Evolutionary conservation across 352 stramenopile species (phyloP).

Genomic region (Globisporangium viniferum): DNA sequence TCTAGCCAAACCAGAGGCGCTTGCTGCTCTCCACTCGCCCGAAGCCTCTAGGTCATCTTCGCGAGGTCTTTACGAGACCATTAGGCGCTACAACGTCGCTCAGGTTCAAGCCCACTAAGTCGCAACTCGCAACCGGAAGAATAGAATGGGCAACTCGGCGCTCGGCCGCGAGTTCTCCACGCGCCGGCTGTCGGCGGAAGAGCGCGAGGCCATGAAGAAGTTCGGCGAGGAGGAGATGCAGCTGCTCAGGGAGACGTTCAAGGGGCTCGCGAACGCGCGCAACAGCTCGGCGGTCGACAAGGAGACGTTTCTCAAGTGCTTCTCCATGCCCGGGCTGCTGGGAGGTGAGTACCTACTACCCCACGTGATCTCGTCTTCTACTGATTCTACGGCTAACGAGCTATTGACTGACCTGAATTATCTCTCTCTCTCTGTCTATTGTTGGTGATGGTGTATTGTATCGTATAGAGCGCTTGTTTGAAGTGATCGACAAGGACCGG

Average conservation of each 20-base stretch:
- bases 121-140: neutral
- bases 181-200: slow-evolving; percentile 42
- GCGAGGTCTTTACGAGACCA: neutral
- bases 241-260: slow-evolving; percentile 76
- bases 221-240: slow-evolving; percentile 80
- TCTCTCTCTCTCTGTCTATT: no score
- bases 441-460: neutral
- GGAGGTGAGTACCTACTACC: slow-evolving; percentile 37
- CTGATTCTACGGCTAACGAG: no score
- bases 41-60: neutral
- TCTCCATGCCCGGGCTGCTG: slow-evolving; percentile 87
- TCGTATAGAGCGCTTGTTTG: slow-evolving; percentile 82
- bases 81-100: no score
- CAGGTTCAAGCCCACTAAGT: neutral
- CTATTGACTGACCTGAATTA: neutral
- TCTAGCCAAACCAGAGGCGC: neutral
- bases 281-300: slow-evolving; percentile 85
- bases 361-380: neutral
- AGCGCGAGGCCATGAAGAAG: slow-evolving; percentile 70
- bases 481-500: slow-evolving; percentile 89
- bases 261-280: slow-evolving; percentile 59
- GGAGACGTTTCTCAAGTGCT: slow-evolving; percentile 93
- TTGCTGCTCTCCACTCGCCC: neutral
- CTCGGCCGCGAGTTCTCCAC: slow-evolving; percentile 54
- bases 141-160: slow-evolving; percentile 73